These are phyloP conservation scores for Kazachstania sp. DNA, from an alignment of 1,139 yeast genomes.

Conservation along the genomic window DNA sequence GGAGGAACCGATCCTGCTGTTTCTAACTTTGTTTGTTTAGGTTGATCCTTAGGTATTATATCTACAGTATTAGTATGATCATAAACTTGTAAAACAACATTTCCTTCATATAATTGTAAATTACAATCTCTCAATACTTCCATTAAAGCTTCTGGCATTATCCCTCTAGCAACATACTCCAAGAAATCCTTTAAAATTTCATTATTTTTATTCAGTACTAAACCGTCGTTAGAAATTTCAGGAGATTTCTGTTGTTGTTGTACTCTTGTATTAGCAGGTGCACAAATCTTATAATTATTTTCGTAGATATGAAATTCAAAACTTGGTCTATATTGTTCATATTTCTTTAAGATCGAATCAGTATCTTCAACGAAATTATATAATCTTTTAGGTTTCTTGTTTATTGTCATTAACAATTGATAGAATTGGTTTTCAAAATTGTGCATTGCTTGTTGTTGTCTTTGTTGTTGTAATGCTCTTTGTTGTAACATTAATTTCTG, in stretches of 20 bases:
- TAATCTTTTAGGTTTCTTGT: slow-evolving; percentile 36
- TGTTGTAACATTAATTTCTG: slow-evolving; percentile 32
- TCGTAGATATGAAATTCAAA: slow-evolving; percentile 84
- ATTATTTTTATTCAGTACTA: slow-evolving; percentile 70
- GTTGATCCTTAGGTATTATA: slow-evolving; percentile 9
- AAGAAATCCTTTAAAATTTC: slow-evolving; percentile 75
- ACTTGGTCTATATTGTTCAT: slow-evolving; percentile 71
- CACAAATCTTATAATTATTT: slow-evolving; percentile 58
- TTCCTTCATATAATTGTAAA: slow-evolving; percentile 78
- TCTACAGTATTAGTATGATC: slow-evolving; percentile 54
- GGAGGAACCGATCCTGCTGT: no score
- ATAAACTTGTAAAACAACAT: slow-evolving; percentile 70
- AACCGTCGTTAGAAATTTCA: slow-evolving; percentile 44
- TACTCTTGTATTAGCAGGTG: slow-evolving; percentile 30
- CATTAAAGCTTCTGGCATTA: slow-evolving; percentile 81
- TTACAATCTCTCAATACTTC: slow-evolving; percentile 85
- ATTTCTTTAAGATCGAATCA: slow-evolving; percentile 68
- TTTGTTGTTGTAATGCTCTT: slow-evolving; percentile 32
- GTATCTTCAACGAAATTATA: slow-evolving; percentile 64
- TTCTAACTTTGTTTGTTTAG: background rate
- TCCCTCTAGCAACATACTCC: slow-evolving; percentile 68
- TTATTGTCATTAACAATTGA: slow-evolving; percentile 27
- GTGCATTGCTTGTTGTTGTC: slow-evolving; percentile 38
- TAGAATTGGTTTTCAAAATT: slow-evolving; percentile 39
- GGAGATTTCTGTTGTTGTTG: slow-evolving; percentile 34